Evolutionary conservation across 768 basidiomycete species (phyloP).

Genomic region (Naematelia aurantialba): DNA sequence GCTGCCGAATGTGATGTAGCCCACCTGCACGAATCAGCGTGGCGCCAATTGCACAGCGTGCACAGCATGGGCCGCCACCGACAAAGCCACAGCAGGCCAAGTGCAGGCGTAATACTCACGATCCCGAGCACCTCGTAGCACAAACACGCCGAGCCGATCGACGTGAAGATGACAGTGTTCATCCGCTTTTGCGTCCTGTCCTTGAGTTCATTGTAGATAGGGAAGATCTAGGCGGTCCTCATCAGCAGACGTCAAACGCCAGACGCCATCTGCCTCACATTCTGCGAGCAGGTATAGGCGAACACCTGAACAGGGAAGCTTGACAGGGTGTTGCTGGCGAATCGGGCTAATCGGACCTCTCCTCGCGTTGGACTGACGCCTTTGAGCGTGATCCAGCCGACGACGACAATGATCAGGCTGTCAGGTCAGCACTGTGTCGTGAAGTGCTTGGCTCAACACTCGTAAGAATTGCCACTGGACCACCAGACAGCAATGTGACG

Average conservation of each 20-base stretch:
- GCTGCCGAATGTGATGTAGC: conserved; percentile 89
- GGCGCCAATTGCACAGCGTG: no score
- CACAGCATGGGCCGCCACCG: no score
- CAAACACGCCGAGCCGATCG: conserved; percentile 76
- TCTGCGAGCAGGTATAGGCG: conserved; percentile 68
- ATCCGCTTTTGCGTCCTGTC: conserved; percentile 74
- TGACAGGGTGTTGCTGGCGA: conserved; percentile 41
- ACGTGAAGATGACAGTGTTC: conserved; percentile 79
- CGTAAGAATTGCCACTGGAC: no score
- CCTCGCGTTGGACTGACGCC: conserved; percentile 39
- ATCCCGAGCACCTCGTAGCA: conserved; percentile 68
- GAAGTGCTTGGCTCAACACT: no score
- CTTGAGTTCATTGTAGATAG: conserved; percentile 85
- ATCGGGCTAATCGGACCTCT: conserved; percentile 38
- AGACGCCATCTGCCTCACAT: conserved; percentile 57
- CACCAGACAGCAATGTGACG: not conserved
- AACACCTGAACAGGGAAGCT: conserved; percentile 75
- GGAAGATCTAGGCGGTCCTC: conserved; percentile 65
- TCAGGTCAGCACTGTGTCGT: not conserved
- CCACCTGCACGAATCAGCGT: conserved; percentile 46
- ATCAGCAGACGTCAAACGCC: conserved; percentile 12
- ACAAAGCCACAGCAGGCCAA: no score
- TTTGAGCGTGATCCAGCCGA: conserved; percentile 48
- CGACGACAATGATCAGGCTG: conserved; percentile 47
- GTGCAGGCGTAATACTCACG: conserved; percentile 25